Base-by-base conservation (phyloP, 208 protist genomes). In the Leishmania guyanensis region DNA sequence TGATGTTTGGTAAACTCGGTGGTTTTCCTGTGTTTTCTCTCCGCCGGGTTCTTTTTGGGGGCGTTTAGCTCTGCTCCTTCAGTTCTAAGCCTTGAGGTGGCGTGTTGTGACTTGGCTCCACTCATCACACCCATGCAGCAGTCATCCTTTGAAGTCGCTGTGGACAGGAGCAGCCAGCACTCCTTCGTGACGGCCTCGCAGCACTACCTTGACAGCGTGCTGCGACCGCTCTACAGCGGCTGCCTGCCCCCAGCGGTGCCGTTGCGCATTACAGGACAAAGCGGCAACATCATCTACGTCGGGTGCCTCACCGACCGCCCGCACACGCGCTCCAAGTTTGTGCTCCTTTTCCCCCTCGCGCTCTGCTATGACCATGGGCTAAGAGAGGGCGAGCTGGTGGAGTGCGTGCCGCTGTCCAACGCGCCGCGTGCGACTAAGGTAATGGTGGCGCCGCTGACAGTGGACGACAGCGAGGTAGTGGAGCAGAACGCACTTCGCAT, bases 381-480 rank as follows among this genome's bases (percentile, higher is more conserved):
- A 62, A 16, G 46, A 14, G 86, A 92, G 73, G 92, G 91, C 58
- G 84, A 91, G 75, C 70, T 88, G 16, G 87, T 97, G 12, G 75
- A 89, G 54, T 95, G 92, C 73, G 75, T 86, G 36, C 88, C 92
- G 73, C 86, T 89, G 69, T 75, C 87, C 22, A 82, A 77, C 50
- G 75, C 82, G 33, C 82, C 81, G 12, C 85, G 84, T 33, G 95
- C 94, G 36, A 90, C 88, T 22, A 90, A 88, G 68, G 94, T 98
- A 36, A 75, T 97, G 22, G 96, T 98, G 48, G 75, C 82, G 54
- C 95, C 95, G 33, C 75, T 94, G 14, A 95, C 93, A 33, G 92
- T 98, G 56, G 93, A 98, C 79, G 96, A 98, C 69, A 97, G 93
- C 73, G 96, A 98, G 82, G 93, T 98, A 56, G 92, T 98, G 75